Base-by-base conservation (phyloP, 2,329 filamentous ascomycete genomes). In the Lachnellula subtilissima region DNA sequence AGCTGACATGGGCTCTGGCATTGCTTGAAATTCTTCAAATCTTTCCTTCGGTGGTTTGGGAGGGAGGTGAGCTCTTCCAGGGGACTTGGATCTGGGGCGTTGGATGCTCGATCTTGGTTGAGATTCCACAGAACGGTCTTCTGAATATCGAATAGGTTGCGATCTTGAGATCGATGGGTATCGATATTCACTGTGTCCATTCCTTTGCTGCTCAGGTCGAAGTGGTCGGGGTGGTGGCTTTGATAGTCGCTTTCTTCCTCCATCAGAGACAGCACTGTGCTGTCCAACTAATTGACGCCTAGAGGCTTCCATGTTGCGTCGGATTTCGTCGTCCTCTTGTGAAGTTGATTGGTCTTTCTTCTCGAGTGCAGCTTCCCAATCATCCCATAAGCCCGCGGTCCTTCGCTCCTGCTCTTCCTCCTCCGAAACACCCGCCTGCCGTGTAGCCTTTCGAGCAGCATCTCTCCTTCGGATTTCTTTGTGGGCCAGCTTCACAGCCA, bases 401-500 rank as follows among this genome's bases (percentile, higher is more conserved):
- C 84, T 76, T 42, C 82, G 78, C 51, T 74, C 73, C 55, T 79
- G 77, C 59, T 85, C 81, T 57, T 84, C 80, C 53, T 82, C 79
- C 49, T 79, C 76, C 0, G 79, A 75, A 2, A 84, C 75, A 0
- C 80, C 83, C 25, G 82, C 78, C 61, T 83, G 78, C 35, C 80
- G 78, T 25, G 79, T 82, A 11, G 78, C 79, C 61, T 75, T 80
- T 58, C 83, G 77, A 43, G 77, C 78, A 14, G 81, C 83, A 64
- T 88, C 85, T 61, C 90, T 78, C 43, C 88, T 79, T 54, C 75
- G 77, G 55, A 91, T 80, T 71, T 95, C 90, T 54, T 82, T 81
- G 60, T 86, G 84, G 0, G 90, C 90, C 32, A 95, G 71, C 61
- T 87, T 82, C 6, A 95, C 85, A 0, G 91, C 91, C 47, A 95